Conservation (phyloP, 306 rosid species). For the Malus sylvestris region DNA sequence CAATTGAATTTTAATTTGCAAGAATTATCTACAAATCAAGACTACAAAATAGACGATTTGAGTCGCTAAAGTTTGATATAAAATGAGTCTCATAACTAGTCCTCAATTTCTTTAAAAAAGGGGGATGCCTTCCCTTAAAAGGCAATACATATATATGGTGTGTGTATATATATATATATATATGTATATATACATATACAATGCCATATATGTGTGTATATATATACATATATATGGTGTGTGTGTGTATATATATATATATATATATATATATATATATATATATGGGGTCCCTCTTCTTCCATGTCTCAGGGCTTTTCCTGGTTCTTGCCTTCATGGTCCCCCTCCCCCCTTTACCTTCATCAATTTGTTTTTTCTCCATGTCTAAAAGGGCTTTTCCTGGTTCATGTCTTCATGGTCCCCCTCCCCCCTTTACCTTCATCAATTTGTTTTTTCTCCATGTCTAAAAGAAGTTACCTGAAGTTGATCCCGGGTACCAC, state of each 20-base stretch:
- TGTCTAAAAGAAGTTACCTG: not conserved
- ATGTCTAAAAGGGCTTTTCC: constrained; percentile 16
- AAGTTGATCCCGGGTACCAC: not conserved
- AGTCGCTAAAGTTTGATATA: no score
- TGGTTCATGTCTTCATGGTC: constrained; percentile 17
- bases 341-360: constrained; percentile 17
- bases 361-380: not conserved
- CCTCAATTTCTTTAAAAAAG: no score
- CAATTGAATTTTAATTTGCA: no score
- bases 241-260: not conserved
- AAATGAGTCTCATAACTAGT: no score
- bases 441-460: not conserved
- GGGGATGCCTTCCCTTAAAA: no score
- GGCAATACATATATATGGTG: no score
- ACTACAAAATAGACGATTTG: no score
- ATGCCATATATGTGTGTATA: no score
- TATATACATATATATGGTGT: no score
- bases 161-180: not conserved
- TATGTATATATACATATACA: not conserved
- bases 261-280: not conserved
- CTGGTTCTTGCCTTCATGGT: constrained; percentile 10
- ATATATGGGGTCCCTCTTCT: constrained; percentile 35
- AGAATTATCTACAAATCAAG: no score
- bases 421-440: constrained; percentile 11
- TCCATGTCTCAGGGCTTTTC: constrained; percentile 30